phyloP scores from a whole-genome alignment of 192 early-diverging fungal species.

The Coemansia erecta region DNA sequence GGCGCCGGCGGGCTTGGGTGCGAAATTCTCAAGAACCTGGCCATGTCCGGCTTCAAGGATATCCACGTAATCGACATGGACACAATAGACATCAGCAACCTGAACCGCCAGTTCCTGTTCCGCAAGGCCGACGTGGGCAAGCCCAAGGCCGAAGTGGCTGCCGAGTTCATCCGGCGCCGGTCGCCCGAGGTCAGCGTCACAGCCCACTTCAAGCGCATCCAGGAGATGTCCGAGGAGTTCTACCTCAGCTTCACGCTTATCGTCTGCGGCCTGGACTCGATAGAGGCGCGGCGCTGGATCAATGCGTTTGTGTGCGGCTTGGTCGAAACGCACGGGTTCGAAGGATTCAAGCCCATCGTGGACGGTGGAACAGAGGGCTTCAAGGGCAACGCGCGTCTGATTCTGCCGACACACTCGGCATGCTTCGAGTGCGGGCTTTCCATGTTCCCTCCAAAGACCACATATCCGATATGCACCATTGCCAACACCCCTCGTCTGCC shows the following conservation, averaged over 20 bases:
- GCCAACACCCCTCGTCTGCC: conserved; percentile 96
- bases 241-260: conserved; percentile 85
- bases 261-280: conserved; percentile 91
- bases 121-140: conserved; percentile 72
- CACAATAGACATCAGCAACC: conserved; percentile 80
- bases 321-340: conserved; percentile 69
- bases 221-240: conserved; percentile 94
- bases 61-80: conserved; percentile 90
- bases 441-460: conserved; percentile 84
- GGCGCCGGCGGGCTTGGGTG: conserved; percentile 84
- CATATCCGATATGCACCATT: conserved; percentile 97
- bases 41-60: conserved; percentile 74
- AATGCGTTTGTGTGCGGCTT: conserved; percentile 84
- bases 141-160: conserved; percentile 75
- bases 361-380: conserved; percentile 98
- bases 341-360: conserved; percentile 81
- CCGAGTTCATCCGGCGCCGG: conserved; percentile 70
- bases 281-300: conserved; percentile 96
- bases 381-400: conserved; percentile 91
- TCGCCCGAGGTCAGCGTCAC: conserved; percentile 68
- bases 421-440: conserved; percentile 97
- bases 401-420: conserved; percentile 78
- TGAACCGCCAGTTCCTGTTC: conserved; percentile 84
- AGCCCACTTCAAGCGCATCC: conserved; percentile 85
- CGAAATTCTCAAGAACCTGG: conserved; percentile 81